Evolutionary conservation across 345 rosid genomes (phyloP).

Genomic region (Zanthoxylum bungeanum): DNA sequence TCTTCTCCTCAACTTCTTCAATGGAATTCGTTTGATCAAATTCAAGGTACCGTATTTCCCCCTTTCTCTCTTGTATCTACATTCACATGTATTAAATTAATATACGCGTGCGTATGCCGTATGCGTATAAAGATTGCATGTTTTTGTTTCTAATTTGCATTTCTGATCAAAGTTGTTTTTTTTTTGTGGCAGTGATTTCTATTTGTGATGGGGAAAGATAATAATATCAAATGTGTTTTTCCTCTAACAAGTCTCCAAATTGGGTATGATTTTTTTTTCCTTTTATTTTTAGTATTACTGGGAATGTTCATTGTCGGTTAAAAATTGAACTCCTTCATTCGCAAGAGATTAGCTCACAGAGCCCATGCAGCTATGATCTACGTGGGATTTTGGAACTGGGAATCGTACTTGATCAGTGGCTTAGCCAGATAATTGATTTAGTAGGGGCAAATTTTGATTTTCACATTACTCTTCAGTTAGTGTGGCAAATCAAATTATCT

Average conservation of each 20-base stretch:
- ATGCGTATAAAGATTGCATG: background rate
- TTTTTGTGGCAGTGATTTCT: conserved; percentile 32
- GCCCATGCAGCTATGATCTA: background rate
- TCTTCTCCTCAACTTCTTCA: conserved; percentile 14
- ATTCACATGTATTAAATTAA: background rate
- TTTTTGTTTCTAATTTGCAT: conserved; percentile 7
- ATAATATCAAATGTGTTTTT: conserved; percentile 46
- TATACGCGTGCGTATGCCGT: background rate
- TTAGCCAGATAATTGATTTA: too few species aligned
- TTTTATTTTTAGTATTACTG: too few species aligned
- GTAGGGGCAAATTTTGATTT: too few species aligned
- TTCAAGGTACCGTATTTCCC: conserved; percentile 20
- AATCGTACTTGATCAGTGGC: background rate
- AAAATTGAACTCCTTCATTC: background rate
- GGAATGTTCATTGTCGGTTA: background rate
- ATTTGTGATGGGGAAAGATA: conserved; percentile 48
- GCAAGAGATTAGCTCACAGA: background rate
- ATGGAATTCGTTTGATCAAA: conserved; percentile 29
- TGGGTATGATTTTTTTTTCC: conserved; percentile 41
- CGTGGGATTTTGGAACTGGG: background rate
- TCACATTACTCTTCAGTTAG: too few species aligned
- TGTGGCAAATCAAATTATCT: too few species aligned
- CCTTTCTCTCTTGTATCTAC: too few species aligned
- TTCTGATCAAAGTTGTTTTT: background rate
- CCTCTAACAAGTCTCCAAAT: conserved; percentile 85